Evolutionary conservation across 2,329 filamentous ascomycete species (phyloP).

Genomic region (Cadophora malorum): DNA sequence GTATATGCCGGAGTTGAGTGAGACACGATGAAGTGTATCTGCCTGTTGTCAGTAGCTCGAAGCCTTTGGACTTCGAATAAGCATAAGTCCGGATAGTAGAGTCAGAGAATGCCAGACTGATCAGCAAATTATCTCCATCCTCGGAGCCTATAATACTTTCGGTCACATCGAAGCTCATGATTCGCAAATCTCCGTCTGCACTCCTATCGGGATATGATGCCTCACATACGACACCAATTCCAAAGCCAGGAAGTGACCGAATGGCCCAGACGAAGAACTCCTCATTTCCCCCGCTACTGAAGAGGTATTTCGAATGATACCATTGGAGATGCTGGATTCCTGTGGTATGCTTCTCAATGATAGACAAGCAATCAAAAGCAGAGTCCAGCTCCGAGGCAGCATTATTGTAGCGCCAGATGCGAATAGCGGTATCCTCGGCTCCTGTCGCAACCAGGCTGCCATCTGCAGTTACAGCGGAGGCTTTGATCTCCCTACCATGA

Average conservation of each 20-base stretch:
- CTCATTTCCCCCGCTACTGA: slow-evolving; percentile 87
- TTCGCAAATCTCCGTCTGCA: slow-evolving; percentile 70
- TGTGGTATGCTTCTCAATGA: slow-evolving; percentile 78
- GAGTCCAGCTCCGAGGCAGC: slow-evolving; percentile 22
- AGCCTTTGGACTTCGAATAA: slow-evolving; percentile 51
- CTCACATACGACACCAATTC: slow-evolving; percentile 63
- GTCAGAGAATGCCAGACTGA: slow-evolving; percentile 83
- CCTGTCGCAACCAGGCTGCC: slow-evolving; percentile 66
- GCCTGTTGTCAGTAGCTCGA: slow-evolving; percentile 58
- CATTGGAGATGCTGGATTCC: slow-evolving; percentile 78
- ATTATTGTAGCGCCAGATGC: slow-evolving; percentile 65
- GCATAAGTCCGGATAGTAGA: slow-evolving; percentile 72
- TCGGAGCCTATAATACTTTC: slow-evolving; percentile 20
- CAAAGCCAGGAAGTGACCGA: slow-evolving; percentile 56
- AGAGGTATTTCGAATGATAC: slow-evolving; percentile 69
- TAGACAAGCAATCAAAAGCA: slow-evolving; percentile 57
- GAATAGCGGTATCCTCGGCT: slow-evolving; percentile 75
- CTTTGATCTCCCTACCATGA: slow-evolving; percentile 87
- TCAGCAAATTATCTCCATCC: slow-evolving; percentile 49
- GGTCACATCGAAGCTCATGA: slow-evolving; percentile 76
- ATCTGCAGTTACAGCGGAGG: slow-evolving; percentile 55
- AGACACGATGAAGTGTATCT: slow-evolving; percentile 77
- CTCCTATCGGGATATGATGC: slow-evolving; percentile 59
- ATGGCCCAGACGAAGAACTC: slow-evolving; percentile 86
- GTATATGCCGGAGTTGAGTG: slow-evolving; percentile 61